Base-by-base conservation (phyloP, 768 basidiomycete species). In the Paxillus ammoniavirescens region DNA sequence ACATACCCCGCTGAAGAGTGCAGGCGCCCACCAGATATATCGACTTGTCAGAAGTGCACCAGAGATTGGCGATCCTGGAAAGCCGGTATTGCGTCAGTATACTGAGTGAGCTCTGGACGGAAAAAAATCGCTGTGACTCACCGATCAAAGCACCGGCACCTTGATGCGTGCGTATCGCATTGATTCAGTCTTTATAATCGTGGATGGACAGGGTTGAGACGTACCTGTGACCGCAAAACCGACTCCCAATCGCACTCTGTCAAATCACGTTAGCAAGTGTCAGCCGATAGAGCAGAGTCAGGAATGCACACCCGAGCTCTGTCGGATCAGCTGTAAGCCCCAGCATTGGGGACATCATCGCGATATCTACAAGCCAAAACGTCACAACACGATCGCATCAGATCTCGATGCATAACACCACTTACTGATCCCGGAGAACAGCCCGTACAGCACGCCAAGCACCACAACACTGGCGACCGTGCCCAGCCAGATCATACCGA, bases 11-110 rank as follows among this genome's bases (percentile, higher is more conserved):
- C 77, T 71, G 60, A 83, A 86, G 9, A 82, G 37, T 1, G 77
- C 76, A 3, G 83, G 80, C 14, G 76, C 72, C 78, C 79, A 83
- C 84, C 84, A 86, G 4, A 75, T 64, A 59, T 78, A 82, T 3
- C 70, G 65, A 9, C 64, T 46, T 0, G 81, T 75, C 5, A 86
- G 69, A 18, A 86, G 70, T 3, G 81, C 78, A 2, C 84, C 84
- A 33, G 75, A 77, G 33, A 85, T 79, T 1, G 84, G 83, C 0
- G 81, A 75, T 3, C 82, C 82, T 77, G 50, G 8, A 37, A 37
- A 44, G n/a, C 28, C 60, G 10, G 13, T 23, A 8, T 17, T 13
- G 18, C 8, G 31, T 9, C 5, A 0, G 8, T 14, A 0, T 33
- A n/a, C n/a, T n/a, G n/a, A n/a, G n/a, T n/a, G n/a, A n/a, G n/a